A percentile compares a stretch with the other conserved stretches of the same genome.
phyloP scores from a whole-genome alignment of 352 stramenopile genomes.

The Phytopythium vexans region DNA sequence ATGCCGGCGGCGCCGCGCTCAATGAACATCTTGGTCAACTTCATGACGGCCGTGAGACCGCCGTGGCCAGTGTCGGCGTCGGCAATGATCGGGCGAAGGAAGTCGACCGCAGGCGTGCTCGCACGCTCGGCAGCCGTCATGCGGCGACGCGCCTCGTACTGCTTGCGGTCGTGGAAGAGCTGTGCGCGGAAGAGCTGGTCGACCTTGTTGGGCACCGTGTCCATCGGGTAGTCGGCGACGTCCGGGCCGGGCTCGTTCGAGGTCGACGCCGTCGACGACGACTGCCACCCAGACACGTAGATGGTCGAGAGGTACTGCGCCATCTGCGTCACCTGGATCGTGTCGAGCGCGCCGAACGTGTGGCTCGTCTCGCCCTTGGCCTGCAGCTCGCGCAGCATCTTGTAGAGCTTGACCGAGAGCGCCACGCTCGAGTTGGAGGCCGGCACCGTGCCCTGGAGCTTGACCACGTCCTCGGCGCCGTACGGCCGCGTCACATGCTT shows the following conservation, averaged over 20 bases:
- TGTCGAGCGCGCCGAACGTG: constrained; percentile 89
- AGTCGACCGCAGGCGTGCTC: constrained; percentile 90
- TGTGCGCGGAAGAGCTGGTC: constrained; percentile 97
- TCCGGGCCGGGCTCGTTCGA: constrained; percentile 96
- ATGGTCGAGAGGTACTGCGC: constrained; percentile 93
- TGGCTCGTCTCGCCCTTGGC: constrained; percentile 76
- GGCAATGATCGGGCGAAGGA: constrained; percentile 95
- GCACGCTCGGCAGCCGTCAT: constrained; percentile 78
- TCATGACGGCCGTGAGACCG: constrained; percentile 97
- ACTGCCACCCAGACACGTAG: constrained; percentile 98
- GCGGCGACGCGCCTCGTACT: constrained; percentile 91
- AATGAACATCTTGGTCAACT: constrained; percentile 98
- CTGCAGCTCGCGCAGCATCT: constrained; percentile 82
- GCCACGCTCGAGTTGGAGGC: constrained; percentile 39
- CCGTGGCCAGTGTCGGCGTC: constrained; percentile 98
- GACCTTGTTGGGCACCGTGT: constrained; percentile 98
- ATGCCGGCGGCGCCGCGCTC: constrained; percentile 96
- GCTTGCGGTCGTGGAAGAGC: constrained; percentile 96
- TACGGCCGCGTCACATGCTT: constrained; percentile 80
- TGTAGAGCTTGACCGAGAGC: constrained; percentile 85
- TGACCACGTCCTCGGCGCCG: constrained; percentile 78
- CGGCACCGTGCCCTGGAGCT: constrained; percentile 77
- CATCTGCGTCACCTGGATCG: constrained; percentile 96
- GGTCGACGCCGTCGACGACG: constrained; percentile 90
- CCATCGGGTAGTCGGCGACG: constrained; percentile 98